Conservation (phyloP, 23 red algal species). For the Gracilaria caudata region DNA sequence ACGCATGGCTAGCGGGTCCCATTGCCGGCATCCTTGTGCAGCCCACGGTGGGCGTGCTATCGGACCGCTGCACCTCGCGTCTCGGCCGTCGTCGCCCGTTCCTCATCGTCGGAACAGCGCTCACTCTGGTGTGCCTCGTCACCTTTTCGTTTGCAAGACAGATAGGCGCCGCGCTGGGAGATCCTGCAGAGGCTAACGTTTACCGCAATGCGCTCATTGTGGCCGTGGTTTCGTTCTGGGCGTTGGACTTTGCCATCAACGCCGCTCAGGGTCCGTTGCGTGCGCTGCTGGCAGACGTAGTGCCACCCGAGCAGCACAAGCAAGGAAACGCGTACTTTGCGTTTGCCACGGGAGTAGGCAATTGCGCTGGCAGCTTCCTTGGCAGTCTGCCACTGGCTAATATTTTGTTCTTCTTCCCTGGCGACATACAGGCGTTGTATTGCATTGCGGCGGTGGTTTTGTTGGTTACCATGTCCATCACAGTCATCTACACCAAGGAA, state of each 20-base stretch:
- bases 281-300: constrained; percentile 76
- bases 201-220: constrained; percentile 41
- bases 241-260: constrained; percentile 84
- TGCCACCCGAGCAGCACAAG: constrained; percentile 77
- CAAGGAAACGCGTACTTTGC: constrained; percentile 75
- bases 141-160: constrained; percentile 71
- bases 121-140: constrained; percentile 51
- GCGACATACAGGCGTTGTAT: constrained; percentile 78
- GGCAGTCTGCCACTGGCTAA: constrained; percentile 41
- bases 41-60: constrained; percentile 79
- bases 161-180: constrained; percentile 57
- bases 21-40: constrained; percentile 88
- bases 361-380: constrained; percentile 58
- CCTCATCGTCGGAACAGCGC: constrained; percentile 72
- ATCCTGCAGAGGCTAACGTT: neutral
- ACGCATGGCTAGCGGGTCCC: constrained; percentile 92
- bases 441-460: constrained; percentile 61
- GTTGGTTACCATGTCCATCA: constrained; percentile 53
- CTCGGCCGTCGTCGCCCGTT: constrained; percentile 84
- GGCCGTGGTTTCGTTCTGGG: constrained; percentile 78
- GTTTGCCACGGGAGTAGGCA: constrained; percentile 73
- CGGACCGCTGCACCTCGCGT: constrained; percentile 66
- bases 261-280: constrained; percentile 72
- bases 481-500: constrained; percentile 9
- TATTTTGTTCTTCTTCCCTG: constrained; percentile 40